Percentiles rank a stretch among this genome's conserved stretches.
Evolutionary conservation across 345 rosid species (phyloP).

Genomic region (Populus nigra): DNA sequence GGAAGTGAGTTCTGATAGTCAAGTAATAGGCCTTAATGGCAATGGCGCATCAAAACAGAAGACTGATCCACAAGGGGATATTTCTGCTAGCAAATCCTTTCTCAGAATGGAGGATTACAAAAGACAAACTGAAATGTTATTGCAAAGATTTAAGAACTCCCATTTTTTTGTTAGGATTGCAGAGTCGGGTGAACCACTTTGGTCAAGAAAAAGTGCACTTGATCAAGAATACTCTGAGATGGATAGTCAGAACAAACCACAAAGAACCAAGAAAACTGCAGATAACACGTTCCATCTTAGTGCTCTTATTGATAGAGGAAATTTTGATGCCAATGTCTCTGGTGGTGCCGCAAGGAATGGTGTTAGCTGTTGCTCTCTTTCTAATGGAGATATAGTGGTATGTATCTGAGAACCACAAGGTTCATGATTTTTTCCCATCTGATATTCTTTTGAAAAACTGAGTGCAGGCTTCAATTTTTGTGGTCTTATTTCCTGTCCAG

Average conservation of each 20-base stretch:
- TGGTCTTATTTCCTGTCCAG: background rate
- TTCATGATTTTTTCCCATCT: constrained; percentile 8
- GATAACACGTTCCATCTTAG: constrained; percentile 36
- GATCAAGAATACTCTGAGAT: constrained; percentile 35
- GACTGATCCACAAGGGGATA: constrained; percentile 46
- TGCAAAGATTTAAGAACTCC: constrained; percentile 82
- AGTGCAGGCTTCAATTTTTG: background rate
- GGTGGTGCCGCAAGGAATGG: constrained; percentile 87
- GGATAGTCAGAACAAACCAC: constrained; percentile 23
- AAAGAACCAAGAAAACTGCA: constrained; percentile 24
- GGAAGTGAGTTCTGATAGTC: constrained; percentile 40
- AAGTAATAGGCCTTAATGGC: constrained; percentile 45
- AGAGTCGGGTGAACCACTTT: constrained; percentile 76
- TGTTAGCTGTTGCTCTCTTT: constrained; percentile 70
- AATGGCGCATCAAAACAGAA: constrained; percentile 49
- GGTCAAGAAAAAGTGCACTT: constrained; percentile 65
- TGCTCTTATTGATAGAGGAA: constrained; percentile 81
- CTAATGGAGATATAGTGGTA: constrained; percentile 98
- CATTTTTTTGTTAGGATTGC: constrained; percentile 94
- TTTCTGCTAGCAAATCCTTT: constrained; percentile 74
- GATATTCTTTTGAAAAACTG: constrained; percentile 3
- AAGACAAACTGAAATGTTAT: constrained; percentile 62
- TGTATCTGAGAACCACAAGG: constrained; percentile 35
- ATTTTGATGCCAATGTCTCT: constrained; percentile 63
- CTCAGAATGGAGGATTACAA: constrained; percentile 84